Conservation (phyloP, 2,329 filamentous ascomycete species). For the Xylaria sp. region DNA sequence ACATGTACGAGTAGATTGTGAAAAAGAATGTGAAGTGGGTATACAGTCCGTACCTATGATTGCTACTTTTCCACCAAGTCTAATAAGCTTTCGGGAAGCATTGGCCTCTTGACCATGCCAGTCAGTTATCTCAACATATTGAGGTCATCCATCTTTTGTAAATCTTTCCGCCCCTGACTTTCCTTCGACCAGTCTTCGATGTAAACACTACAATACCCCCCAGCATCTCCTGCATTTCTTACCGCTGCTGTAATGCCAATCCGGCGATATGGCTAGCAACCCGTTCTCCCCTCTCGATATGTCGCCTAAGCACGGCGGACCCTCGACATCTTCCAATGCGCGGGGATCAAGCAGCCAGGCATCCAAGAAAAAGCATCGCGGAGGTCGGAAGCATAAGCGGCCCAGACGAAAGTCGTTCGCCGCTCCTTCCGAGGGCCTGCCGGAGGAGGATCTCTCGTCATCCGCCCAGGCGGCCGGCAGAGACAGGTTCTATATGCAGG, state of each 20-base stretch:
- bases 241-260: slow-evolving; percentile 14
- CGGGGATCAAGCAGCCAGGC: slow-evolving; percentile 22
- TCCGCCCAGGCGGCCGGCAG: slow-evolving; percentile 29
- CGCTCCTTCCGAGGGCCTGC: slow-evolving; percentile 58
- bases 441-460: slow-evolving; percentile 36
- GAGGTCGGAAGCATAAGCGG: slow-evolving; percentile 73
- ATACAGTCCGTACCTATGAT: no score
- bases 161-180: neutral
- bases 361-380: slow-evolving; percentile 69
- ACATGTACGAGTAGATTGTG: neutral
- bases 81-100: neutral
- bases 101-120: neutral
- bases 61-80: no score
- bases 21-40: neutral
- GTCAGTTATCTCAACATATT: neutral
- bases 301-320: slow-evolving; percentile 37
- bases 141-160: slow-evolving; percentile 4
- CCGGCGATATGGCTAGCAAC: slow-evolving; percentile 28
- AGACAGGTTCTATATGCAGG: slow-evolving; percentile 53
- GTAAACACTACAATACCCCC: neutral
- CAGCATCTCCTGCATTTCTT: neutral
- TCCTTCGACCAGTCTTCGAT: neutral
- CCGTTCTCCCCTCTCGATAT: slow-evolving; percentile 61
- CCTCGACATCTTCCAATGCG: slow-evolving; percentile 30
- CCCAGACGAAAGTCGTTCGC: slow-evolving; percentile 81